phyloP scores from a whole-genome alignment of 257 asterid species.

The Avicennia marina region DNA sequence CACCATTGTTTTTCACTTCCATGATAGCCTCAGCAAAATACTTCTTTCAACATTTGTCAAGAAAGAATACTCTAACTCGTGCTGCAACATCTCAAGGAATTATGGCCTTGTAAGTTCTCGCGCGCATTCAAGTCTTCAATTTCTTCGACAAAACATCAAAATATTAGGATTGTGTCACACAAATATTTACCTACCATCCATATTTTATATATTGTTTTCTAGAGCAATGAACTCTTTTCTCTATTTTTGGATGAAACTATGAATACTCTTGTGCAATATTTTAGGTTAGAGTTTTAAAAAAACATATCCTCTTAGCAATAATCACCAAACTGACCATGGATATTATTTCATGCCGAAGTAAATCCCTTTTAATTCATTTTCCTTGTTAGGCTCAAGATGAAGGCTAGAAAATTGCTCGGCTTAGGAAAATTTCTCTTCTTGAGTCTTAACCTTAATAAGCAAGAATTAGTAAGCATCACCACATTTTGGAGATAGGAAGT shows the following conservation, averaged over 20 bases:
- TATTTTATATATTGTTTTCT: slow-evolving; percentile 21
- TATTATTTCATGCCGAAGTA: too few relatives aligned
- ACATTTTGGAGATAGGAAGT: slow-evolving; percentile 82
- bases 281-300: slow-evolving; percentile 47
- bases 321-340: too few relatives aligned
- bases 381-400: slow-evolving; percentile 56
- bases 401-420: slow-evolving; percentile 75
- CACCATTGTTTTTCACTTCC: slow-evolving; percentile 67
- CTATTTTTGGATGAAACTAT: slow-evolving; percentile 73
- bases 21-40: slow-evolving; percentile 77
- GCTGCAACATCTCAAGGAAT: slow-evolving; percentile 76
- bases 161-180: neutral
- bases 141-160: neutral
- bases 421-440: slow-evolving; percentile 64
- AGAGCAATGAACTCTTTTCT: slow-evolving; percentile 87
- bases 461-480: slow-evolving; percentile 54
- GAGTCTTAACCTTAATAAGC: slow-evolving; percentile 57
- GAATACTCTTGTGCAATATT: slow-evolving; percentile 84
- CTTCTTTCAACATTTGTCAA: slow-evolving; percentile 61
- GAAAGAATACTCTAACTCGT: slow-evolving; percentile 75
- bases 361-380: slow-evolving; percentile 1
- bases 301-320: neutral
- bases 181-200: too few relatives aligned
- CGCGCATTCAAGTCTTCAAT: too few relatives aligned
- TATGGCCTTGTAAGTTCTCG: slow-evolving; percentile 64